These are phyloP conservation scores for Rhizopogon rudus DNA, from an alignment of 768 basidiomycete genomes.

Conservation along the genomic window DNA sequence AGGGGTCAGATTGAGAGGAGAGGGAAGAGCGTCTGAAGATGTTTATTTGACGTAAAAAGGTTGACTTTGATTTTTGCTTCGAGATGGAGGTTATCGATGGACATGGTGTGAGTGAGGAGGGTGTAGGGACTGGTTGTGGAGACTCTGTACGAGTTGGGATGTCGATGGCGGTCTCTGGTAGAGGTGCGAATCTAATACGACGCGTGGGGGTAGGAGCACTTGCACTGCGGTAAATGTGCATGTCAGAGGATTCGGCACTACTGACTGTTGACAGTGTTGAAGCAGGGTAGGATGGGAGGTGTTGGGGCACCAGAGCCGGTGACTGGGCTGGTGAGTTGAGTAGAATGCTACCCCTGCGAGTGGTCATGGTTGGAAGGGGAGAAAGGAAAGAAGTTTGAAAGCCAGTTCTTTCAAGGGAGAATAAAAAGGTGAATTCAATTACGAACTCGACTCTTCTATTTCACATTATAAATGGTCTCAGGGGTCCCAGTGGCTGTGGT, in stretches of 20 bases:
- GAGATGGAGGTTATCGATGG: neutral
- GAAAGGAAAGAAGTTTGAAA: neutral
- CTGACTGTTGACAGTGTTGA: neutral
- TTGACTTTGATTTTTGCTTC: neutral
- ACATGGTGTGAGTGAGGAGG: neutral
- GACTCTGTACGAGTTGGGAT: slow-evolving; percentile 25
- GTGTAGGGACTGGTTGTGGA: neutral
- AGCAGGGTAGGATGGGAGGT: slow-evolving; percentile 2
- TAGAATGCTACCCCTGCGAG: neutral
- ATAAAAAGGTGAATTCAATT: no score
- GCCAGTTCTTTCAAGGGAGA: neutral
- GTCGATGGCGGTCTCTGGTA: slow-evolving; percentile 55
- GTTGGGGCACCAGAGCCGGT: neutral
- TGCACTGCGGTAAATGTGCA: neutral
- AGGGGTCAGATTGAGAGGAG: neutral
- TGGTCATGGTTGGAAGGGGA: neutral
- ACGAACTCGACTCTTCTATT: no score
- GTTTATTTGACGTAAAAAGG: neutral
- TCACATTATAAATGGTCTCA: no score
- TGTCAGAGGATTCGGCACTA: neutral
- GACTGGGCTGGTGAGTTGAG: neutral
- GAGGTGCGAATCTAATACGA: slow-evolving; percentile 76
- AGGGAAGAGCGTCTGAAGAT: neutral
- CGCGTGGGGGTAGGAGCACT: slow-evolving; percentile 4
- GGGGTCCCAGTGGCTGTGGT: no score